phyloP scores from a whole-genome alignment of 805 yeast species.

The Starmerella tilneyi region DNA sequence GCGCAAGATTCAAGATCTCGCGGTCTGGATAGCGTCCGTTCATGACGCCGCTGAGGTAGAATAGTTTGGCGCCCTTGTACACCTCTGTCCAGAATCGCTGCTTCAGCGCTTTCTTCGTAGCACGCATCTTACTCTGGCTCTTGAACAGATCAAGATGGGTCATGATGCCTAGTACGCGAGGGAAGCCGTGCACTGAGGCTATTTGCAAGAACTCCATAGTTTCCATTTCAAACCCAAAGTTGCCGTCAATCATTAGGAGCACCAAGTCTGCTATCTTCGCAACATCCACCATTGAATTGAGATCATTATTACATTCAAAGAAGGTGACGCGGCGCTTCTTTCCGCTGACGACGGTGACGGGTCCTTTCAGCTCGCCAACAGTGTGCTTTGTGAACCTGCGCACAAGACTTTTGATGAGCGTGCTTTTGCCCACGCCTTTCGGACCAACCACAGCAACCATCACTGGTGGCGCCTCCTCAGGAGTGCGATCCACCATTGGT shows the following conservation, averaged over 20 bases:
- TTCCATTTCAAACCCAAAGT: constrained; percentile 98
- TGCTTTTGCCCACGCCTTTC: constrained; percentile 96
- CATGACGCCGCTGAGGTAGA: constrained; percentile 86
- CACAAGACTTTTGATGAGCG: constrained; percentile 79
- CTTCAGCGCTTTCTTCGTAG: constrained; percentile 82
- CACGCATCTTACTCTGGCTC: constrained; percentile 76
- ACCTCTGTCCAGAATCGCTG: constrained; percentile 98
- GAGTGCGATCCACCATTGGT: constrained; percentile 95
- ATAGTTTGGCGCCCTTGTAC: constrained; percentile 92
- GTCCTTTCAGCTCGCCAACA: constrained; percentile 80
- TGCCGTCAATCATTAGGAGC: constrained; percentile 82
- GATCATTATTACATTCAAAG: constrained; percentile 83
- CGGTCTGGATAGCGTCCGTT: constrained; percentile 98
- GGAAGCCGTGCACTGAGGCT: constrained; percentile 98
- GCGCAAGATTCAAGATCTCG: constrained; percentile 78
- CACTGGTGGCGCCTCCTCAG: constrained; percentile 96
- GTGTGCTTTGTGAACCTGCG: constrained; percentile 81
- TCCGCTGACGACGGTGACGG: constrained; percentile 92
- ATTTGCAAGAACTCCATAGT: constrained; percentile 96
- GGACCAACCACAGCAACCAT: constrained; percentile 97
- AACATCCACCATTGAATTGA: constrained; percentile 91
- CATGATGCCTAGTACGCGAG: constrained; percentile 87
- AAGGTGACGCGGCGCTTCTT: constrained; percentile 86
- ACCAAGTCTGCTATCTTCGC: constrained; percentile 94
- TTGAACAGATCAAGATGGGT: constrained; percentile 93